Evolutionary conservation across 1,284 basidiomycete species (phyloP), one percentile per base, ranked within the genome.

Genomic region (Leccinum angustisporum): DNA sequence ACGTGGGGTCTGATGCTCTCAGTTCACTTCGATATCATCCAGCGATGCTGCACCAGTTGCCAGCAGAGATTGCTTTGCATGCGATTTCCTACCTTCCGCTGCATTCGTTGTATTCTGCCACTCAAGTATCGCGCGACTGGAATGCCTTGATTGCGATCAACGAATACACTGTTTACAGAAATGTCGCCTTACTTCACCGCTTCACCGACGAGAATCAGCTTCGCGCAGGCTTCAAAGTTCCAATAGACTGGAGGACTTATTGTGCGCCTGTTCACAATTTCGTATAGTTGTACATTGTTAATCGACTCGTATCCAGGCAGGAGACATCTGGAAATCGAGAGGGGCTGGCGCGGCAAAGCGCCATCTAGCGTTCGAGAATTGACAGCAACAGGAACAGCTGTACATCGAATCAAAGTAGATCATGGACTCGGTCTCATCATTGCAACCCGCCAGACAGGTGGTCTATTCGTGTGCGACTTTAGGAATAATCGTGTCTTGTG

Each of bases 361-460:
- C 75, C 78, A 1, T 81, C 81, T 1, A 63, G 62, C 1, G 68
- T 79, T 25, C 76, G 74, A 34, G 63, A 72, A 13, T 70, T 83
- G 57, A 67, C 72, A 6, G 61, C 64, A 7, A 67, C 78, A 3
- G 77, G 80, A 36, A 67, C 65, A 18, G 67, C 70, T 13, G 83
- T 88, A 0, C 88, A 91, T 74, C 83, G 90, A 5, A 84, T 92
- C 75, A 92, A 92, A 72, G 80, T 89, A 11, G 90, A 92, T 62
- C 84, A 88, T 68, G 74, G 77, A 38, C 76, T 74, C 3, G 82
- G 83, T 1, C 76, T 87, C 30, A 74, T 87, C 48, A 82, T 92
- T 57, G 81, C 81, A 1, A 88, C 88, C 0, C 78, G 79, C 51
- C 70, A 71, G 9, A 62, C 64, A 16, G 87, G 88, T 1, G 86